A percentile compares a stretch with the other conserved stretches of the same genome.
Evolutionary conservation across 2,329 filamentous ascomycete genomes (phyloP).

Genomic region (Chalaropsis thielavioides): DNA sequence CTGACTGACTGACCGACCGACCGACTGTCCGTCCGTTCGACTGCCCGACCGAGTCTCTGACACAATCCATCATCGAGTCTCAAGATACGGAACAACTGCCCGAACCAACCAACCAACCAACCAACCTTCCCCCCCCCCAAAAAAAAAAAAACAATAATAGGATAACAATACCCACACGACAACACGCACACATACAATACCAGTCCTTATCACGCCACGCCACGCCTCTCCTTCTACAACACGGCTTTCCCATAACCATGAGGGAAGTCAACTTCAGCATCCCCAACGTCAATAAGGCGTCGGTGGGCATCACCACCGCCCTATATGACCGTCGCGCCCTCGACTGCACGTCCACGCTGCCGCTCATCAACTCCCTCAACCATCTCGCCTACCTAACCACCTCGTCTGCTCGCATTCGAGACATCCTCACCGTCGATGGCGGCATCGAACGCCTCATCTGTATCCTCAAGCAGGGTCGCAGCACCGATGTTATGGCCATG

Average conservation of each 20-base stretch:
- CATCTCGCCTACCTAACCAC: conserved; percentile 97
- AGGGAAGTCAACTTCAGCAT: conserved; percentile 99
- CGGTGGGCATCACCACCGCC: conserved; percentile 94
- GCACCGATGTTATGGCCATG: conserved; percentile 99
- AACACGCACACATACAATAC: too few relatives aligned
- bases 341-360: conserved; percentile 94
- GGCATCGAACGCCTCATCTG: conserved; percentile 92
- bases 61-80: neutral
- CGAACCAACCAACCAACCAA: neutral
- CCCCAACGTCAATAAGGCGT: conserved; percentile 98
- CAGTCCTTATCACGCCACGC: neutral
- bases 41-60: neutral
- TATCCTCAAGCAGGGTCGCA: conserved; percentile 93
- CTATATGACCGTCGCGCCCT: conserved; percentile 94
- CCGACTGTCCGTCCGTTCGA: neutral
- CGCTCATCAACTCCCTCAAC: conserved; percentile 96
- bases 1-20: neutral
- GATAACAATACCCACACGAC: neutral
- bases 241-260: conserved; percentile 47
- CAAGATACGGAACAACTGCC: neutral
- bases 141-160: neutral
- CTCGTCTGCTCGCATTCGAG: conserved; percentile 89
- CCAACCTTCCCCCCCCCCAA: neutral
- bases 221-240: neutral
- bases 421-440: conserved; percentile 96